These are phyloP conservation scores for Aechmea fasciata DNA, from an alignment of 176 grass and related monocot species.

Conservation along the genomic window DNA sequence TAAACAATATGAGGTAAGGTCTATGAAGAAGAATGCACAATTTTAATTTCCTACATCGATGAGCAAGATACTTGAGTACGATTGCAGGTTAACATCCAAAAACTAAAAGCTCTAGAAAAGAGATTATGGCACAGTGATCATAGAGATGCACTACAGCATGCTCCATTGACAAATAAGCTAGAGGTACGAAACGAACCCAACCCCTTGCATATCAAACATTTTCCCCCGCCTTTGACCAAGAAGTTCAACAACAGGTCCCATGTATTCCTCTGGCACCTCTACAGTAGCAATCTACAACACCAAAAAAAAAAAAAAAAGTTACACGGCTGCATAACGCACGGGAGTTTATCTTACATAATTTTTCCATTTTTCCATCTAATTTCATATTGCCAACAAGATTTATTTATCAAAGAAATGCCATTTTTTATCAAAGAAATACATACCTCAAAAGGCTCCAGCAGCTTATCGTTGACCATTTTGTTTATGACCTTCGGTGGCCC, in stretches of 20 bases:
- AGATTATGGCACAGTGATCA: not conserved
- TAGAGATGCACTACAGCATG: not conserved
- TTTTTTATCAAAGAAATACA: not conserved
- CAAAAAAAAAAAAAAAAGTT: conserved; percentile 21
- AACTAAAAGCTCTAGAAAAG: not conserved
- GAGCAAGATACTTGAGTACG: not conserved
- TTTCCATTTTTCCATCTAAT: not conserved
- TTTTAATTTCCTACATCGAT: not conserved
- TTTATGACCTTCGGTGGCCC: conserved; percentile 98
- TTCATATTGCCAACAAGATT: not conserved
- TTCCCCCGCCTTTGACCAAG: conserved; percentile 83
- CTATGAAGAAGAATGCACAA: too few relatives aligned
- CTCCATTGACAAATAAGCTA: conserved; percentile 1
- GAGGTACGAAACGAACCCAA: conserved; percentile 42
- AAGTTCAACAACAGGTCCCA: conserved; percentile 91
- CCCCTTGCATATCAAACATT: conserved; percentile 92
- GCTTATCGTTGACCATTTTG: conserved; percentile 65
- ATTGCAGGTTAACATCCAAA: not conserved
- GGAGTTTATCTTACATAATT: not conserved
- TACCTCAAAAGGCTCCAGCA: conserved; percentile 91
- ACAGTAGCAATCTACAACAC: conserved; percentile 78
- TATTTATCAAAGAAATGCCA: not conserved
- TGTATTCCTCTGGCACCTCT: conserved; percentile 80
- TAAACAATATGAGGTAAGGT: too few relatives aligned
- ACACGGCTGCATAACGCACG: not conserved